These are phyloP conservation scores for Aspergillus novoparasiticus DNA, from an alignment of 2,329 filamentous ascomycete genomes.

Conservation along the genomic window DNA sequence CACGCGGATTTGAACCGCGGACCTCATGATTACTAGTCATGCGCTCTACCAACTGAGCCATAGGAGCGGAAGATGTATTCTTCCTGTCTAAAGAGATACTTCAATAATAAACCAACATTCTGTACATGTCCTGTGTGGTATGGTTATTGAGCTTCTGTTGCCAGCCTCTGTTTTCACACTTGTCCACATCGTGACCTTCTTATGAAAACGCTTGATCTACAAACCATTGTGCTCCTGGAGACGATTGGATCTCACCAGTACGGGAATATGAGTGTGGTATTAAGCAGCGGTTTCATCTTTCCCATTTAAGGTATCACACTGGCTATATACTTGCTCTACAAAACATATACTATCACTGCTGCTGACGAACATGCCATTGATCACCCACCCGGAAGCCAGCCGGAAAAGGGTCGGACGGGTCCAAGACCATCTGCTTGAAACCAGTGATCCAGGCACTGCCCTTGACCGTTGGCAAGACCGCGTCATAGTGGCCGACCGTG, in stretches of 20 bases:
- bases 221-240: no score
- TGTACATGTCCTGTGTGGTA: no score
- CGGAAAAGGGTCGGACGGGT: not conserved
- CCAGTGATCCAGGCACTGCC: not conserved
- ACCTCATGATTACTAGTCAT: not conserved
- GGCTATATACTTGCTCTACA: no score
- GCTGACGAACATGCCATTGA: not conserved
- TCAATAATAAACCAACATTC: accelerated
- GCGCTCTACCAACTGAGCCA: not conserved
- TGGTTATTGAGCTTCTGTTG: no score
- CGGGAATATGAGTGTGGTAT: no score
- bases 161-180: no score
- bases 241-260: no score
- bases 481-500: slow-evolving; percentile 14
- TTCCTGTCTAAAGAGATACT: accelerated
- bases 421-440: not conserved
- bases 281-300: no score
- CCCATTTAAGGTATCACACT: no score
- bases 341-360: not conserved
- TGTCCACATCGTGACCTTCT: not conserved
- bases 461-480: not conserved
- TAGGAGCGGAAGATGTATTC: not conserved
- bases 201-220: not conserved
- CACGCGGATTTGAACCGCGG: not conserved
- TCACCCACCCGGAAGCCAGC: not conserved